Conservation (phyloP, 2,329 filamentous ascomycete species). For the Didymella pomorum region DNA sequence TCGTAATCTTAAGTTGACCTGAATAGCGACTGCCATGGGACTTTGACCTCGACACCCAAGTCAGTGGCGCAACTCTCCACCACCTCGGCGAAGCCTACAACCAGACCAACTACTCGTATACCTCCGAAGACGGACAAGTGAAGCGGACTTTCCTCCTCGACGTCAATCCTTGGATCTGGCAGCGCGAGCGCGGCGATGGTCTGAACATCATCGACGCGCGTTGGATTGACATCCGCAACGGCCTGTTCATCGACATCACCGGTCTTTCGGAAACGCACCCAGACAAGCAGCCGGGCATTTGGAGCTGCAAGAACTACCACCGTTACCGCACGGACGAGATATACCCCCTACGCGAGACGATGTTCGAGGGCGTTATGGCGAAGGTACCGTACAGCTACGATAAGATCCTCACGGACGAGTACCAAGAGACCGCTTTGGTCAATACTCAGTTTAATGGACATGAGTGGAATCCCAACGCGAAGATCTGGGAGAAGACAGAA, state of each 20-base stretch:
- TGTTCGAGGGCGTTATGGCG: slow-evolving; percentile 77
- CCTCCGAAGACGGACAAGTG: slow-evolving; percentile 47
- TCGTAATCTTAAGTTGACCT: slow-evolving; percentile 25
- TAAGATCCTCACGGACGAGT: slow-evolving; percentile 70
- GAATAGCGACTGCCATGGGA: slow-evolving; percentile 79
- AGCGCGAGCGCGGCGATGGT: slow-evolving; percentile 70
- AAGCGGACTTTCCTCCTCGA: slow-evolving; percentile 73
- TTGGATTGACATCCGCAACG: slow-evolving; percentile 80
- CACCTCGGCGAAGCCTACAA: slow-evolving; percentile 73
- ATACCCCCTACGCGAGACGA: slow-evolving; percentile 76
- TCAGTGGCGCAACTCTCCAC: slow-evolving; percentile 70
- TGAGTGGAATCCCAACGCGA: slow-evolving; percentile 64
- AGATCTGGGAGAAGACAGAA: slow-evolving; percentile 65
- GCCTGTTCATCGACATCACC: slow-evolving; percentile 85
- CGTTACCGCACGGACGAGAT: slow-evolving; percentile 74
- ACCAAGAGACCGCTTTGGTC: slow-evolving; percentile 67
- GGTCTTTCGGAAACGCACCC: slow-evolving; percentile 74
- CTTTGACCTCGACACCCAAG: slow-evolving; percentile 83
- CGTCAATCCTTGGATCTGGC: slow-evolving; percentile 74
- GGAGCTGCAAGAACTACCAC: slow-evolving; percentile 84
- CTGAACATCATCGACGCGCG: slow-evolving; percentile 83
- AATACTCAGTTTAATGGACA: slow-evolving; percentile 69
- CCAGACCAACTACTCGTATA: slow-evolving; percentile 65
- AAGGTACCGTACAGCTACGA: slow-evolving; percentile 75
- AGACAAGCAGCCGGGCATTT: slow-evolving; percentile 66